phyloP scores from a whole-genome alignment of 1,139 yeast species.

The Debaryomycetaceae sp. region DNA sequence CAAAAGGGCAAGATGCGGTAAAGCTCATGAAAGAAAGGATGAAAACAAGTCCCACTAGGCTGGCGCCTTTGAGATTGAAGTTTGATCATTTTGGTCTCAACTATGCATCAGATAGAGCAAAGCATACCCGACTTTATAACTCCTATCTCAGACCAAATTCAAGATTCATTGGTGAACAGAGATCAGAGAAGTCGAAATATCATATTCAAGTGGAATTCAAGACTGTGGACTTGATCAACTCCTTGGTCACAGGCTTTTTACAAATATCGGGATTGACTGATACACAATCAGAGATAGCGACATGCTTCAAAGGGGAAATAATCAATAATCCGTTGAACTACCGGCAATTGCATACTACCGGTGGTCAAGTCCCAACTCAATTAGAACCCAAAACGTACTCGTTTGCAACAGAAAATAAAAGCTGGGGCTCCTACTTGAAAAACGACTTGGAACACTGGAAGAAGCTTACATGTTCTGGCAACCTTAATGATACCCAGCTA shows the following conservation, averaged over 20 bases:
- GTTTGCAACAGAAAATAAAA: constrained; percentile 38
- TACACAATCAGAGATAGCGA: constrained; percentile 72
- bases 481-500: constrained; percentile 23
- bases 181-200: constrained; percentile 64
- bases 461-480: constrained; percentile 52
- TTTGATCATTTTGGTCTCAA: constrained; percentile 6
- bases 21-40: neutral
- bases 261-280: constrained; percentile 79
- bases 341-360: constrained; percentile 16
- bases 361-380: constrained; percentile 13
- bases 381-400: constrained; percentile 23
- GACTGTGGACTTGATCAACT: constrained; percentile 60
- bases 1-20: neutral
- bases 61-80: neutral
- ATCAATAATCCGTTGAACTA: constrained; percentile 52
- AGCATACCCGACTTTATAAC: constrained; percentile 19
- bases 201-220: constrained; percentile 71
- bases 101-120: constrained; percentile 2
- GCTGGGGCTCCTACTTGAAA: constrained; percentile 61
- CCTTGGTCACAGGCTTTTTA: constrained; percentile 71
- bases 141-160: constrained; percentile 61
- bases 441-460: constrained; percentile 88
- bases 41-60: neutral
- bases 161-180: constrained; percentile 66
- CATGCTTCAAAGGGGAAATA: constrained; percentile 86